These are phyloP conservation scores for Hirschfeldia incana DNA, from an alignment of 345 rosid genomes.

Conservation along the genomic window DNA sequence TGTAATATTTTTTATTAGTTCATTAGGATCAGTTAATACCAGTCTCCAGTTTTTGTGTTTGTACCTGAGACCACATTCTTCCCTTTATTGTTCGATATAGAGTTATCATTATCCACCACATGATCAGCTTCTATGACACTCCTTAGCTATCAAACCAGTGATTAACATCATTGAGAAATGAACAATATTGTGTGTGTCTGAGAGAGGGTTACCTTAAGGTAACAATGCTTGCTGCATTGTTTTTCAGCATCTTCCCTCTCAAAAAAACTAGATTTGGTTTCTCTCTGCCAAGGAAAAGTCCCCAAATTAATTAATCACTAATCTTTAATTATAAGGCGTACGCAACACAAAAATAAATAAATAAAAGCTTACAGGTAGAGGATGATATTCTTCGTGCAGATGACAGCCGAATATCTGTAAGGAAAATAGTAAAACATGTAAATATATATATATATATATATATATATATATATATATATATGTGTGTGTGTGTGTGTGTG, in stretches of 20 bases:
- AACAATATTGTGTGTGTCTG: constrained; percentile 22
- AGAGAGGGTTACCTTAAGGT: constrained; percentile 24
- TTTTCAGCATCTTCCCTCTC: background rate
- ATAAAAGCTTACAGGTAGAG: constrained; percentile 17
- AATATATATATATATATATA: background rate
- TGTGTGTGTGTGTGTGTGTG: no score
- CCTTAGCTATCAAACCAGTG: constrained; percentile 51
- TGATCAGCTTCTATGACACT: constrained; percentile 43
- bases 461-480: no score
- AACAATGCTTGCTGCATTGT: constrained; percentile 27
- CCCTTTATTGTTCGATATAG: constrained; percentile 41
- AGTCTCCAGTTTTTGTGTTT: background rate
- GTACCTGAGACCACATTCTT: constrained; percentile 40
- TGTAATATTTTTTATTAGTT: constrained; percentile 28
- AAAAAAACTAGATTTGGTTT: background rate
- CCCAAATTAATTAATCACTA: background rate
- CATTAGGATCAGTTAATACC: background rate
- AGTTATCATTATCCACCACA: background rate
- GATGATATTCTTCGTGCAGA: constrained; percentile 15
- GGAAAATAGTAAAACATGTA: background rate
- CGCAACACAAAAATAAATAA: background rate
- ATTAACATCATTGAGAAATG: constrained; percentile 22
- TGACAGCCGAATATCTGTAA: constrained; percentile 23
- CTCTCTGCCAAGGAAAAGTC: constrained; percentile 18
- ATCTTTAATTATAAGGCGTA: background rate